phyloP scores from a whole-genome alignment of 169 alveolate genomes.

The Plasmodium reichenowi region DNA sequence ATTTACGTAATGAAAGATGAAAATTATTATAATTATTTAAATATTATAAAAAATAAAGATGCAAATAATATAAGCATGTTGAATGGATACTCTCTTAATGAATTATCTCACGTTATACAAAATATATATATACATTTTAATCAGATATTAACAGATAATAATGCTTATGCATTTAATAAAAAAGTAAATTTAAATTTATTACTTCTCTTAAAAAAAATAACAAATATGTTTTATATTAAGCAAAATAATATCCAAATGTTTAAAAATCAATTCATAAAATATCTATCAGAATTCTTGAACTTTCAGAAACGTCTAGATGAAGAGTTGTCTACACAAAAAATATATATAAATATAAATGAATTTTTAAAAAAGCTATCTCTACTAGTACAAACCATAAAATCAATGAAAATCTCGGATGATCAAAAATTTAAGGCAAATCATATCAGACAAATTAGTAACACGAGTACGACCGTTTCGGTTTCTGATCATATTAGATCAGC shows the following conservation, averaged over 20 bases:
- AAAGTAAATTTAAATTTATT: slow-evolving; percentile 29
- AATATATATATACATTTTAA: slow-evolving; percentile 16
- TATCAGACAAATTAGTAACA: too few species aligned
- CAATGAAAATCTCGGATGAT: background rate
- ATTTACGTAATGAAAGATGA: background rate
- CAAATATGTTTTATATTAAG: background rate
- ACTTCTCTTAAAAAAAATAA: slow-evolving; percentile 22
- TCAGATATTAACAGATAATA: slow-evolving; percentile 11
- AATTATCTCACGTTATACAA: slow-evolving; percentile 28
- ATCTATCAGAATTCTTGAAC: slow-evolving; percentile 10
- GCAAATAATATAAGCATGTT: slow-evolving; percentile 1
- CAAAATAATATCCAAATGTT: slow-evolving; percentile 19
- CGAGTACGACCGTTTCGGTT: too few species aligned
- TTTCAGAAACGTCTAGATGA: slow-evolving; percentile 29
- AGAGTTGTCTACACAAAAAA: slow-evolving; percentile 21
- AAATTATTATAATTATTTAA: background rate
- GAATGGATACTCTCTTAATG: slow-evolving; percentile 19
- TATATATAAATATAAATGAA: slow-evolving; percentile 40
- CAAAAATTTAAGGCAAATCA: too few species aligned
- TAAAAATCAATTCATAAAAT: slow-evolving; percentile 11
- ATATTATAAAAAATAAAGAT: background rate
- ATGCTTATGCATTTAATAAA: slow-evolving; percentile 49
- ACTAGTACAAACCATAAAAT: slow-evolving; percentile 2
- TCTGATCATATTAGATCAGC: too few species aligned
- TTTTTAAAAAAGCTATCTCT: slow-evolving; percentile 18